Percentiles rank a stretch among this genome's conserved stretches.
Conservation (phyloP, 805 yeast genomes). For the Candida jianshihensis region DNA sequence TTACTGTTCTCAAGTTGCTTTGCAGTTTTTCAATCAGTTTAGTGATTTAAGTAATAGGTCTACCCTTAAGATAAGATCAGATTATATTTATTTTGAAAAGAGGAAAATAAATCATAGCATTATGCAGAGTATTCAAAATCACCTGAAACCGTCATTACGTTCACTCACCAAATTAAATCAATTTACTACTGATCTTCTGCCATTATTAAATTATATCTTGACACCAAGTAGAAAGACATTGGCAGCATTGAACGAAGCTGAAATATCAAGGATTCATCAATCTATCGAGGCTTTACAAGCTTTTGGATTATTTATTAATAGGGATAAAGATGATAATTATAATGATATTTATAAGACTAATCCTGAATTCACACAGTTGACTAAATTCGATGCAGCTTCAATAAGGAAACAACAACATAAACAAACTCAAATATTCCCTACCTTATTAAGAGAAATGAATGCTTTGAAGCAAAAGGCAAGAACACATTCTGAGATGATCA, state of each 20-base stretch:
- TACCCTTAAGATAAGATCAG: conserved; percentile 23
- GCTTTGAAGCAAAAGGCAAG: conserved; percentile 26
- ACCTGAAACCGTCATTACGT: conserved; percentile 10
- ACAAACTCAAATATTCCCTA: conserved; percentile 18
- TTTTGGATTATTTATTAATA: conserved; percentile 34
- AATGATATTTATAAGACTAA: conserved; percentile 20
- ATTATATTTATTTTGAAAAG: conserved; percentile 22
- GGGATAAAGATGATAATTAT: conserved; percentile 23
- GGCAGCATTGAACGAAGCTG: conserved; percentile 18
- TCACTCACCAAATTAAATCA: conserved; percentile 8
- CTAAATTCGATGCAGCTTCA: conserved; percentile 14
- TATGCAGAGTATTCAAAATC: conserved; percentile 6
- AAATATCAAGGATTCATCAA: conserved; percentile 24
- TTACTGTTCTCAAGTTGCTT: conserved; percentile 49
- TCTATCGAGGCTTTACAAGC: conserved; percentile 32
- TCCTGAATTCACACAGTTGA: conserved; percentile 18
- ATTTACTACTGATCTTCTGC: conserved; percentile 26
- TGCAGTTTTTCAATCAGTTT: conserved; percentile 59
- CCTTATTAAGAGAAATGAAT: conserved; percentile 21
- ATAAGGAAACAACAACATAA: conserved; percentile 16
- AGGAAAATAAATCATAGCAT: conserved; percentile 10
- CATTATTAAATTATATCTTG: conserved; percentile 27
- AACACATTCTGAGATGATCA: conserved; percentile 17
- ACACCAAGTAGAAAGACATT: conserved; percentile 21
- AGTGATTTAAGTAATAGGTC: conserved; percentile 46